Evolutionary conservation across 2,329 filamentous ascomycete genomes (phyloP).

Genomic region (Nemania sp.): DNA sequence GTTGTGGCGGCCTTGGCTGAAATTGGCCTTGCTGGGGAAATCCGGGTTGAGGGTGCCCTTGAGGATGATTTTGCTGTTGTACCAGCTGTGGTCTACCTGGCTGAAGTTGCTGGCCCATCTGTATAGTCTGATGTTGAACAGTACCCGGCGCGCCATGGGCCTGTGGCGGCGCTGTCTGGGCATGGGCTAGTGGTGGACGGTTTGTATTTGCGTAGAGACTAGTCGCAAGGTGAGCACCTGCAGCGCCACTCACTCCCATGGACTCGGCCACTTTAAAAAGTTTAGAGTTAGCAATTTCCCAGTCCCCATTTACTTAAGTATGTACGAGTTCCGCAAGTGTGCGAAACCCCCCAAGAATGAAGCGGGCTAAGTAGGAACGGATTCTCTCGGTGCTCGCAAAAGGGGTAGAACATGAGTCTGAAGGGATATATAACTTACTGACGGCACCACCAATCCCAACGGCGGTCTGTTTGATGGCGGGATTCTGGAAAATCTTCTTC

Average conservation of each 20-base stretch:
- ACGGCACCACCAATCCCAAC: slow-evolving; percentile 44
- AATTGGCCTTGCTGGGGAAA: slow-evolving; percentile 15
- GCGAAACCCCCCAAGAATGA: slow-evolving; percentile 7
- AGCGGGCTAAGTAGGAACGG: slow-evolving; percentile 36
- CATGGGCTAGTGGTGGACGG: slow-evolving; percentile 35
- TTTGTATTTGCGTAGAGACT: slow-evolving; percentile 23
- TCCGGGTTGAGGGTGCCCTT: slow-evolving; percentile 1
- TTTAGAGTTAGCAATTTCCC: slow-evolving; percentile 21
- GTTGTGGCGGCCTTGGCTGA: slow-evolving; percentile 15
- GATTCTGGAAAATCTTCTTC: slow-evolving; percentile 48
- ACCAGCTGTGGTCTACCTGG: slow-evolving; percentile 14
- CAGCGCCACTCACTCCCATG: slow-evolving; percentile 29
- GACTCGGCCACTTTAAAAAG: slow-evolving; percentile 37
- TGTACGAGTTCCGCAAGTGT: slow-evolving; percentile 31
- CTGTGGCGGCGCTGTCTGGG: slow-evolving; percentile 38
- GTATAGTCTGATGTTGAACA: slow-evolving; percentile 17
- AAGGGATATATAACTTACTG: slow-evolving; percentile 35
- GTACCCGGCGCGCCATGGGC: slow-evolving; percentile 18
- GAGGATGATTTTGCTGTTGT: slow-evolving; percentile 10
- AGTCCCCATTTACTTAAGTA: neutral
- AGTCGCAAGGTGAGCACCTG: slow-evolving; percentile 35
- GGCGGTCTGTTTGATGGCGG: slow-evolving; percentile 45
- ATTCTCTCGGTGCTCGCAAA: slow-evolving; percentile 29
- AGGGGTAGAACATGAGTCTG: neutral
- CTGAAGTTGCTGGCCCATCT: slow-evolving; percentile 27